Evolutionary conservation across 1,284 basidiomycete species (phyloP).

Genomic region (Ceratobasidium sp.): DNA sequence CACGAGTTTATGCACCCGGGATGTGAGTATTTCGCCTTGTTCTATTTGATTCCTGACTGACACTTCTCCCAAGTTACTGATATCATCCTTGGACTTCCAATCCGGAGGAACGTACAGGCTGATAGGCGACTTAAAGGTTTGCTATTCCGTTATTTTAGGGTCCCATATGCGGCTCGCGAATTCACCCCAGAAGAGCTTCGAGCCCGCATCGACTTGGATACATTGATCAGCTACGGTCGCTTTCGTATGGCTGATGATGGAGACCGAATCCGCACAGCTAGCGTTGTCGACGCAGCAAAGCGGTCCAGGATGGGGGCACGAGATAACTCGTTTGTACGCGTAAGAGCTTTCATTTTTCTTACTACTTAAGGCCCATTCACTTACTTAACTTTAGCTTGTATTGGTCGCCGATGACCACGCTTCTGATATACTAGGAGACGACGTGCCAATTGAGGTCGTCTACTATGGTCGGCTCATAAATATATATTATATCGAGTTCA

Average conservation of each 20-base stretch:
- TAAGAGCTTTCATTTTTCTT: background rate
- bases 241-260: slow-evolving; percentile 5
- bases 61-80: background rate
- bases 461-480: background rate
- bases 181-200: background rate
- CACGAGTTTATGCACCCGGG: background rate
- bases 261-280: slow-evolving; percentile 7
- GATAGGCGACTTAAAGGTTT: background rate
- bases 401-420: background rate
- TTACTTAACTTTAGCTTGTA: too few species aligned
- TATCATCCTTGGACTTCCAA: background rate
- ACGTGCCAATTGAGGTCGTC: background rate
- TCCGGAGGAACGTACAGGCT: background rate
- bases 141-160: background rate
- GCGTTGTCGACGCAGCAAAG: background rate
- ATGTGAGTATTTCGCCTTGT: background rate
- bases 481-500: slow-evolving; percentile 4
- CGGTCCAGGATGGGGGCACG: background rate
- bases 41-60: background rate
- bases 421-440: background rate
- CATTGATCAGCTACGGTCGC: background rate
- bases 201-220: background rate
- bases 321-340: slow-evolving; percentile 15
- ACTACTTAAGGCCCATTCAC: too few species aligned
- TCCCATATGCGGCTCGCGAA: background rate